A percentile compares a stretch with the other conserved stretches of the same genome.
phyloP scores from a whole-genome alignment of 805 yeast genomes.

The Schwanniomyces vanrijiae region DNA sequence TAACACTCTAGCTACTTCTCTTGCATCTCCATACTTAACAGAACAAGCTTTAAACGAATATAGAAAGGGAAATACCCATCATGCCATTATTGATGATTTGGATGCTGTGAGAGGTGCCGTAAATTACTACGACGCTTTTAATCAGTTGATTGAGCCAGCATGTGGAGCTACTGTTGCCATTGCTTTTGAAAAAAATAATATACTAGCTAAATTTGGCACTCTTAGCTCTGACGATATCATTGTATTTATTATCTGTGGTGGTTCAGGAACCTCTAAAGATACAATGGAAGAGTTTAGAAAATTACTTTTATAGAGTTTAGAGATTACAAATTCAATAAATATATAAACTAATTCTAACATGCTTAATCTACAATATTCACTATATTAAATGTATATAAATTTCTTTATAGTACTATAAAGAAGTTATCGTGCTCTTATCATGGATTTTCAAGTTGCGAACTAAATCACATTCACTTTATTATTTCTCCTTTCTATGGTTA shows the following conservation, averaged over 20 bases:
- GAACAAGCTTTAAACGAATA: constrained; percentile 16
- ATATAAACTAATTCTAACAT: too few species aligned
- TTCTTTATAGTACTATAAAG: neutral
- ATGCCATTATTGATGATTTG: constrained; percentile 20
- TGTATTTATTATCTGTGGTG: constrained; percentile 31
- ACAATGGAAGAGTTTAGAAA: constrained; percentile 3
- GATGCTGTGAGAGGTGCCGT: constrained; percentile 24
- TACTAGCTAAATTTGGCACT: constrained; percentile 13
- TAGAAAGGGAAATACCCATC: constrained; percentile 14
- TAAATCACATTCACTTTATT: neutral
- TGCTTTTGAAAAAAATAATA: constrained; percentile 11
- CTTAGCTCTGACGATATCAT: constrained; percentile 22
- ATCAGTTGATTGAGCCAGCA: constrained; percentile 29
- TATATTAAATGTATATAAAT: too few species aligned
- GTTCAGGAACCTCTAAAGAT: constrained; percentile 13
- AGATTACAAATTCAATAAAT: neutral
- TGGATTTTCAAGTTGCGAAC: constrained; percentile 1
- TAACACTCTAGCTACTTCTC: constrained; percentile 24
- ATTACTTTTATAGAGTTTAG: neutral
- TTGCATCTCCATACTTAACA: constrained; percentile 30
- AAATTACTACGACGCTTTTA: constrained; percentile 21
- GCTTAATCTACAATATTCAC: neutral
- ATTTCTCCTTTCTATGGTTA: neutral
- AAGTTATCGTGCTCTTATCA: neutral
- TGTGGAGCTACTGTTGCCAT: constrained; percentile 29